These are phyloP conservation scores for Pisolithus albus DNA, from an alignment of 768 basidiomycete species.

Conservation along the genomic window DNA sequence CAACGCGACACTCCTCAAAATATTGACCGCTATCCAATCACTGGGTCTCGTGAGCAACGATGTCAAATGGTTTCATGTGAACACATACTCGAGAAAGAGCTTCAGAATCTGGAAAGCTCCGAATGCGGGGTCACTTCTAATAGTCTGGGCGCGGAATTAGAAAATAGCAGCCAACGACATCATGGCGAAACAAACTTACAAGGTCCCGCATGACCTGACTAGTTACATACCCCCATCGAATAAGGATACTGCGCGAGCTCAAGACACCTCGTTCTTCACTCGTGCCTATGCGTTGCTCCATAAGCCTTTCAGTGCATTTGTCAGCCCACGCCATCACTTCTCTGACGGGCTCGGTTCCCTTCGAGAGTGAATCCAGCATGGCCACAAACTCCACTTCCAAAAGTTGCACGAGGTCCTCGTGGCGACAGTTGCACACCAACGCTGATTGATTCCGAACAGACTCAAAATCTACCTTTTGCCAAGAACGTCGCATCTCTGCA, in stretches of 20 bases:
- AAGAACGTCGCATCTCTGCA: constrained; percentile 78
- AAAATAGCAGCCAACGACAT: background rate
- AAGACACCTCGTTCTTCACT: constrained; percentile 71
- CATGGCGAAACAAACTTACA: constrained; percentile 37
- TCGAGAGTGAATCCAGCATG: constrained; percentile 64
- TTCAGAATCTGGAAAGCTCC: constrained; percentile 91
- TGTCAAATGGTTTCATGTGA: constrained; percentile 2
- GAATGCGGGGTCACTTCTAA: constrained; percentile 87
- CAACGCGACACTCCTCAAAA: constrained; percentile 77
- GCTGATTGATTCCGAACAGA: constrained; percentile 91
- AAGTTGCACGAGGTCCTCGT: constrained; percentile 80
- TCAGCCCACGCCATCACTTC: constrained; percentile 91
- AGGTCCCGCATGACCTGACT: constrained; percentile 90
- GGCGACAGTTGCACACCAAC: constrained; percentile 86
- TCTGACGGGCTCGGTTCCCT: constrained; percentile 73
- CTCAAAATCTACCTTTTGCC: constrained; percentile 86
- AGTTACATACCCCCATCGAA: constrained; percentile 90
- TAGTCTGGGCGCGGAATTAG: constrained; percentile 49
- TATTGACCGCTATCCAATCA: constrained; percentile 89
- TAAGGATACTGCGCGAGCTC: constrained; percentile 82
- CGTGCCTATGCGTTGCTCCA: constrained; percentile 58
- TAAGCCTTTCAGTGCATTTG: constrained; percentile 78
- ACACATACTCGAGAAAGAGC: constrained; percentile 78
- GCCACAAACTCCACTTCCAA: constrained; percentile 78
- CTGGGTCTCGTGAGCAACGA: constrained; percentile 34